These are phyloP conservation scores for Cladorrhinum samala DNA, from an alignment of 495 filamentous ascomycete genomes.

Conservation along the genomic window DNA sequence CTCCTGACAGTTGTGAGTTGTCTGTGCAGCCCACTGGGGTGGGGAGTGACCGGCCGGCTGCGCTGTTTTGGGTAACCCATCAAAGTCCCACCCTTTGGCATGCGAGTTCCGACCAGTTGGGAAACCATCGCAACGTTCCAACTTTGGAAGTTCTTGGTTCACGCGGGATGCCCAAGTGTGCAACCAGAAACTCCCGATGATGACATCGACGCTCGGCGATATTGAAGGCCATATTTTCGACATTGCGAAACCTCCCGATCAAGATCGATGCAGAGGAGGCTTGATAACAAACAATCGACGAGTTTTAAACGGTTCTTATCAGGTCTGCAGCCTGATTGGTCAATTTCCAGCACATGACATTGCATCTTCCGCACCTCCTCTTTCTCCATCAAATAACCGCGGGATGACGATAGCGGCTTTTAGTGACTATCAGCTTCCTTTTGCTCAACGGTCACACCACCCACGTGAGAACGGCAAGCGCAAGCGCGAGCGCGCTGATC, in stretches of 20 bases:
- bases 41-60: not conserved
- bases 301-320: no score
- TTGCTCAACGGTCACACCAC: not conserved
- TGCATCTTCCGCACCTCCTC: not conserved
- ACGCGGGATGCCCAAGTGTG: not conserved
- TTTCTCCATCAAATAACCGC: not conserved
- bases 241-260: no score
- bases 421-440: not conserved
- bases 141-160: no score
- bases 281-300: no score
- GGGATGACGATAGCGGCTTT: no score
- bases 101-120: constrained; percentile 11
- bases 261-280: no score
- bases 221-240: not conserved
- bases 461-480: not conserved
- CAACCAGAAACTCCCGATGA: not conserved
- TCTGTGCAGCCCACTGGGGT: constrained; percentile 1
- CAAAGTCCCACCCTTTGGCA: constrained; percentile 1
- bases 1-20: no score
- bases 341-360: not conserved
- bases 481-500: not conserved
- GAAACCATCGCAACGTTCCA: no score
- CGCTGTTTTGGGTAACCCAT: constrained; percentile 14
- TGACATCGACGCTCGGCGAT: not conserved
- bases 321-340: not conserved